Evolutionary conservation across 345 rosid genomes (phyloP).

Genomic region (Gynandropsis gynandra): DNA sequence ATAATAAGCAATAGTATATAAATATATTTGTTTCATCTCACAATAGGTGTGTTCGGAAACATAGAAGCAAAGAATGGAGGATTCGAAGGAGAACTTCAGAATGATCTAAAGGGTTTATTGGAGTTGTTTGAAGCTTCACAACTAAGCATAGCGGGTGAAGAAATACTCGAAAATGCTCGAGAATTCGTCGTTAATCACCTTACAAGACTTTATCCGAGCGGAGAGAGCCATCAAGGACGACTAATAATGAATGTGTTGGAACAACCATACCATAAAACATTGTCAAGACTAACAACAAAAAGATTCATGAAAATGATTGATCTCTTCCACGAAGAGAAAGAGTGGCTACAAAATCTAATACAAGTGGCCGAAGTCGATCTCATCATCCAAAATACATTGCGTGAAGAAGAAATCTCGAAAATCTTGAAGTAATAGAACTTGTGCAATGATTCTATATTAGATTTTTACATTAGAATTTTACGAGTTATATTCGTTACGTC

Average conservation of each 20-base stretch:
- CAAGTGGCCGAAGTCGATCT: constrained; percentile 33
- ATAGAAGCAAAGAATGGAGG: constrained; percentile 27
- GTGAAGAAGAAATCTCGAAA: constrained; percentile 29
- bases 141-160: constrained; percentile 40
- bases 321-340: constrained; percentile 4
- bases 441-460: neutral
- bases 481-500: too few species aligned
- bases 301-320: constrained; percentile 17
- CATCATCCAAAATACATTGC: constrained; percentile 23
- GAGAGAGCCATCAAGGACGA: constrained; percentile 19
- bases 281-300: constrained; percentile 26
- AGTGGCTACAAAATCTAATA: constrained; percentile 29
- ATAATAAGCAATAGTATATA: neutral
- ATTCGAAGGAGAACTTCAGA: constrained; percentile 4
- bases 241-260: constrained; percentile 19
- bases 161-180: constrained; percentile 32
- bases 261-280: constrained; percentile 38
- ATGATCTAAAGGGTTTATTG: constrained; percentile 33
- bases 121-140: constrained; percentile 51
- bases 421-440: constrained; percentile 23
- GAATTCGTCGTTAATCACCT: constrained; percentile 23
- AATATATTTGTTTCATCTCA: neutral
- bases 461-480: neutral
- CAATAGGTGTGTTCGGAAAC: constrained; percentile 28
- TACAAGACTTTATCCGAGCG: constrained; percentile 2